Evolutionary conservation across 2,329 filamentous ascomycete genomes (phyloP), one percentile per base, ranked within the genome.

Genomic region (Penicillium concentricum): DNA sequence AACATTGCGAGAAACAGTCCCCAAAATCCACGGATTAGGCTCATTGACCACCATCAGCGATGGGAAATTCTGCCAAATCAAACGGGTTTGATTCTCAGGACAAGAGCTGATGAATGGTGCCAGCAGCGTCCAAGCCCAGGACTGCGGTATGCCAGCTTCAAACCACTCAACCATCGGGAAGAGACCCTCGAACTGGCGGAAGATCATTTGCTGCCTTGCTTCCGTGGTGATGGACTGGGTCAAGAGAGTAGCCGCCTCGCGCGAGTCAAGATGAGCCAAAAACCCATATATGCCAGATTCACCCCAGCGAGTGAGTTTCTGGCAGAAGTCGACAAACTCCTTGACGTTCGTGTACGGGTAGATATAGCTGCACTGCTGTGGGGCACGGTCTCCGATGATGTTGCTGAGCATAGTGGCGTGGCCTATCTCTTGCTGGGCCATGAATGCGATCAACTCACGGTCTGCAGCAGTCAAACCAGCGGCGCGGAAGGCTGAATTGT

Each of bases 81-180:
- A 79, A 7, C 89, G 85, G 1, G 89, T 93, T 63, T 87, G 86
- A 70, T 88, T 85, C 42, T 75, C 76, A 0, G 91, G 90, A 72
- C 91, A 95, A 5, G 82, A 87, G 35, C 84, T 86, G 72, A 95
- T 92, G 74, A 92, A 92, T 0, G 90, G 91, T 0, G 91, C 90
- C 5, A 94, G 79, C 22, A 91, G 81, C 0, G 90, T 89, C 91
- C 91, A 95, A 0, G 87, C 84, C 90, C 90, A 95, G 0, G 87
- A 90, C 72, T 95, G 91, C 0, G 90, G 90, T 24, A 93, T 86
- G 38, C 89, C 89, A 6, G 85, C 81, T 67, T 90, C 86, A 69
- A 93, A 92, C 89, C 89, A 94, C 10, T 89, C 87, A 0, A 90
- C 88, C 87, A 91, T 90, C 22, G 91, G 88, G 74, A 90, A 89